These are phyloP conservation scores for Sherardia arvensis DNA, from an alignment of 257 asterid species.

Conservation along the genomic window DNA sequence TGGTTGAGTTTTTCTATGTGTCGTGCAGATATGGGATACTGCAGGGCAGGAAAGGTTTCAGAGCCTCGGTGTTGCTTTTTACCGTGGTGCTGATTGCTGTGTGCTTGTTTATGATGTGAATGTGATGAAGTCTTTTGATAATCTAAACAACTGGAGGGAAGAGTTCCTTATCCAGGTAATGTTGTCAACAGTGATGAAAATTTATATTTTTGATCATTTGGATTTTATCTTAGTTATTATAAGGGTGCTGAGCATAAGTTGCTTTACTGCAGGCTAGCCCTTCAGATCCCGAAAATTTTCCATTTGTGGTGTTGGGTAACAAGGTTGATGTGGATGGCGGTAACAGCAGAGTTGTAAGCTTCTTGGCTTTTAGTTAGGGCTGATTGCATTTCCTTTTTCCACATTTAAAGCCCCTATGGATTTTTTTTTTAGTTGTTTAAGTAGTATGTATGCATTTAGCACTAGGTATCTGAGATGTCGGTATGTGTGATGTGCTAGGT, in stretches of 20 bases:
- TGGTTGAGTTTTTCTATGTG: conserved; percentile 1
- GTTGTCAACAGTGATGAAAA: not conserved
- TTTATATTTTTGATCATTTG: too few relatives aligned
- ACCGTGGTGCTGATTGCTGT: conserved; percentile 99
- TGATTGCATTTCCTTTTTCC: not conserved
- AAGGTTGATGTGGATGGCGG: conserved; percentile 96
- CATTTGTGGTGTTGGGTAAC: conserved; percentile 97
- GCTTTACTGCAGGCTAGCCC: conserved; percentile 83
- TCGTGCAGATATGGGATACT: conserved; percentile 89
- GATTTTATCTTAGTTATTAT: not conserved
- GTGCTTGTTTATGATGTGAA: conserved; percentile 95
- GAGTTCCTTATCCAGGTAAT: conserved; percentile 93
- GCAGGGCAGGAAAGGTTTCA: conserved; percentile 99
- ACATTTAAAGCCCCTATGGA: not conserved
- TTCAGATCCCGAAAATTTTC: conserved; percentile 92
- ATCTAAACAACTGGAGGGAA: conserved; percentile 94
- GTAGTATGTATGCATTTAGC: not conserved
- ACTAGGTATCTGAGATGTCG: not conserved
- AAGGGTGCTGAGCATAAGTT: not conserved
- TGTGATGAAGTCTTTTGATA: conserved; percentile 87
- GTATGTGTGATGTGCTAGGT: conserved; percentile 32
- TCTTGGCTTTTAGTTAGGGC: not conserved
- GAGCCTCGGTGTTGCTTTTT: conserved; percentile 99
- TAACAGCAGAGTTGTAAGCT: conserved; percentile 81
- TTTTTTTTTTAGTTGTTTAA: not conserved